A percentile compares a stretch with the other conserved stretches of the same genome.
These are phyloP conservation scores for Lentithecium fluviatile DNA, from an alignment of 495 filamentous ascomycete species.

Conservation along the genomic window DNA sequence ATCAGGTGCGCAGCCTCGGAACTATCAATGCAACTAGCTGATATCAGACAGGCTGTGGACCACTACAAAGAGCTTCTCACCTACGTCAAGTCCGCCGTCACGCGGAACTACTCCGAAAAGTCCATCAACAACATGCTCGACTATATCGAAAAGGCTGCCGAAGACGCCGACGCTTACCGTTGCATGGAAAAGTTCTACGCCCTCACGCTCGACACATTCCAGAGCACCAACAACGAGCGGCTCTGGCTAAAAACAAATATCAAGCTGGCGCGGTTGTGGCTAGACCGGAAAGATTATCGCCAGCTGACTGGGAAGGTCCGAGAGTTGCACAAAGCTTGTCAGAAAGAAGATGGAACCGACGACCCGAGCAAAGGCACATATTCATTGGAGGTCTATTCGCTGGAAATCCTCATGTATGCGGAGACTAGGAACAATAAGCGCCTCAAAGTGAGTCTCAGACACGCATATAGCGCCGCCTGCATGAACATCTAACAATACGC, in stretches of 20 bases:
- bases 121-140: constrained; percentile 99
- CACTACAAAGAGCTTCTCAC: constrained; percentile 94
- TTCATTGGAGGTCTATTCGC: constrained; percentile 88
- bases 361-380: constrained; percentile 97
- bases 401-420: constrained; percentile 98
- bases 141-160: constrained; percentile 91
- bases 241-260: constrained; percentile 99
- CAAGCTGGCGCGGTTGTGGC: constrained; percentile 85
- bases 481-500: constrained; percentile 23
- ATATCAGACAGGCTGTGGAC: constrained; percentile 71
- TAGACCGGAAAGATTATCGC: constrained; percentile 85
- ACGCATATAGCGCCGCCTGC: constrained; percentile 15
- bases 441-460: constrained; percentile 60
- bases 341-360: constrained; percentile 82
- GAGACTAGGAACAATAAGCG: constrained; percentile 97
- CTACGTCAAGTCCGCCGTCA: constrained; percentile 95
- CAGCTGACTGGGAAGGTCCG: constrained; percentile 79
- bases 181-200: constrained; percentile 98
- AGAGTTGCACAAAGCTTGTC: constrained; percentile 86
- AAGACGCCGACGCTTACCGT: constrained; percentile 70
- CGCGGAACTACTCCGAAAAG: constrained; percentile 97
- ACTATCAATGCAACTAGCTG: constrained; percentile 25
- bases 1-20: constrained; percentile 59
- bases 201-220: constrained; percentile 86
- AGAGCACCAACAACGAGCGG: constrained; percentile 95